phyloP scores from a whole-genome alignment of 2,329 filamentous ascomycete species.

The Phaeomoniella chlamydospora region DNA sequence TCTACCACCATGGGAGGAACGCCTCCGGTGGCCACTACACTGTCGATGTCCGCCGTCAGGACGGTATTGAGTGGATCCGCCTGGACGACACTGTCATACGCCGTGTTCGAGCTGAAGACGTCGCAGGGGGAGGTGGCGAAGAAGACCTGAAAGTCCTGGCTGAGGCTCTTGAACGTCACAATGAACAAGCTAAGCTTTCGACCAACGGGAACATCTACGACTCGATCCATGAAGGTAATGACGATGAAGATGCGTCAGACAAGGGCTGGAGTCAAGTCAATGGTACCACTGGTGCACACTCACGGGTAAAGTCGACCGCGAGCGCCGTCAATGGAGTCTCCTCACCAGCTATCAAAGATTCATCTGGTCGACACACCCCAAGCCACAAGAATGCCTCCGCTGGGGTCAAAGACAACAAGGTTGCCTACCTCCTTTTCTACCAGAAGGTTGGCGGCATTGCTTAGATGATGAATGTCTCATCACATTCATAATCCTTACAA shows the following conservation, averaged over 20 bases:
- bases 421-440: conserved; percentile 94
- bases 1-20: conserved; percentile 96
- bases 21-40: conserved; percentile 95
- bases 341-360: conserved; percentile 36
- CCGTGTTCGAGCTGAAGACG: conserved; percentile 73
- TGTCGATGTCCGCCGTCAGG: conserved; percentile 87
- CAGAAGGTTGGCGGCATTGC: conserved; percentile 48
- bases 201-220: conserved; percentile 61
- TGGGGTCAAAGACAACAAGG: conserved; percentile 77
- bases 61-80: conserved; percentile 90
- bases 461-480: no score
- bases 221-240: conserved; percentile 46
- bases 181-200: conserved; percentile 32
- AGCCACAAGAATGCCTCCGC: conserved; percentile 39
- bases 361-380: conserved; percentile 42
- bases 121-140: conserved; percentile 71
- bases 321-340: conserved; percentile 51
- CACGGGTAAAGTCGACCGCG: conserved; percentile 56
- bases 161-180: conserved; percentile 51
- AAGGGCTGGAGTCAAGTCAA: conserved; percentile 75
- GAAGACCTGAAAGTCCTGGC: conserved; percentile 60
- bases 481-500: no score
- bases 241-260: conserved; percentile 49
- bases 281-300: conserved; percentile 31
- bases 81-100: conserved; percentile 87